phyloP scores from a whole-genome alignment of 164 flowering plant species.

The Houttuynia cordata region DNA sequence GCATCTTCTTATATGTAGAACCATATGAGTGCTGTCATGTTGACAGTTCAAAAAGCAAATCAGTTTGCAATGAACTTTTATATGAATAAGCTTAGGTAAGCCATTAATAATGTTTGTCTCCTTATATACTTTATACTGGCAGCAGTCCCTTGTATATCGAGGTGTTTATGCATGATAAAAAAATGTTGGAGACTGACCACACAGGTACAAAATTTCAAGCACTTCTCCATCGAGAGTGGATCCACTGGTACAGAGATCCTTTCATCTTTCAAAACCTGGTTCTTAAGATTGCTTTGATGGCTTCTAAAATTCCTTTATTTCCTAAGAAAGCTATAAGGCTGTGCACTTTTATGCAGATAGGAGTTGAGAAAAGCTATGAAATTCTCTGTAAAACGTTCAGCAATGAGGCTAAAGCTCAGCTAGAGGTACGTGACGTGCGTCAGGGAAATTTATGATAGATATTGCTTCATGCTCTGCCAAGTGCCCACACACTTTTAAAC shows the following conservation, averaged over 20 bases:
- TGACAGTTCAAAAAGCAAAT: conserved; percentile 85
- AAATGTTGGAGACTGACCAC: neutral
- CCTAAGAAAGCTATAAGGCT: neutral
- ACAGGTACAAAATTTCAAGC: conserved; percentile 56
- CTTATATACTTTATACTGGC: no score
- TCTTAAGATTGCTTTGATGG: neutral
- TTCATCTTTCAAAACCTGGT: neutral
- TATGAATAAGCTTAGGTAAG: conserved; percentile 52
- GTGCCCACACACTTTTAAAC: no score
- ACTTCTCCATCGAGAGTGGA: conserved; percentile 77
- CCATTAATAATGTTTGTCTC: neutral
- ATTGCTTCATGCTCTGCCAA: neutral
- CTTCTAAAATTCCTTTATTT: no score
- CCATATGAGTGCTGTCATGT: conserved; percentile 71
- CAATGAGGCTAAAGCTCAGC: conserved; percentile 40
- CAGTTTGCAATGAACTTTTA: conserved; percentile 64
- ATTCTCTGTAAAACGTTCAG: conserved; percentile 79
- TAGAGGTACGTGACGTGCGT: conserved; percentile 64
- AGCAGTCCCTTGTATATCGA: no score
- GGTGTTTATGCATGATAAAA: neutral
- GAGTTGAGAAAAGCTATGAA: conserved; percentile 56
- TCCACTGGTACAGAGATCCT: conserved; percentile 36
- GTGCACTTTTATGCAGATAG: conserved; percentile 32
- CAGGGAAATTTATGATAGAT: neutral
- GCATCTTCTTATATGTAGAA: conserved; percentile 31